Conservation (phyloP, 2,329 filamentous ascomycete genomes). For the Phyllachora maydis region DNA sequence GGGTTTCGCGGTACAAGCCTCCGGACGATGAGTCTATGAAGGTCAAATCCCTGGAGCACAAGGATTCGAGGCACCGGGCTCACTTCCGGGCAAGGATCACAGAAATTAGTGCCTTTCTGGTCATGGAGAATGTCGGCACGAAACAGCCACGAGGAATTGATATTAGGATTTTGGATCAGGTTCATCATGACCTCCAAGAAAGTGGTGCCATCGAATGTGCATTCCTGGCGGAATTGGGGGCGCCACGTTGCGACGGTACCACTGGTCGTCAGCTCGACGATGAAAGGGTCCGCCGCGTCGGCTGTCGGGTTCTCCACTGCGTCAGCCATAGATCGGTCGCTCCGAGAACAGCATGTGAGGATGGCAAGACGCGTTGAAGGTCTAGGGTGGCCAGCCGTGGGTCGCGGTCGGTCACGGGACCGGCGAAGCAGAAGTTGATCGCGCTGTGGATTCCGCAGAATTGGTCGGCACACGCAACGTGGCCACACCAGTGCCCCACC, state of each 20-base stretch:
- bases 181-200: slow-evolving; percentile 54
- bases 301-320: slow-evolving; percentile 11
- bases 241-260: slow-evolving; percentile 31
- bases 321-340: too few relatives aligned
- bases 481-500: too few relatives aligned
- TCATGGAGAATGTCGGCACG: slow-evolving; percentile 55
- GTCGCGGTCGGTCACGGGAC: too few relatives aligned
- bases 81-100: too few relatives aligned
- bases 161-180: slow-evolving; percentile 57
- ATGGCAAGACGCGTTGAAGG: too few relatives aligned
- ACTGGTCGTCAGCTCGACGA: slow-evolving; percentile 13
- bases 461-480: too few relatives aligned
- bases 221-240: slow-evolving; percentile 31
- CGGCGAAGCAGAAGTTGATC: too few relatives aligned
- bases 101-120: slow-evolving; percentile 14
- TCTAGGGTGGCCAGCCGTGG: too few relatives aligned
- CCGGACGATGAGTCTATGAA: slow-evolving; percentile 48
- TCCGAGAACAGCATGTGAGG: slow-evolving; percentile 30
- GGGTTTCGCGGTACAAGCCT: slow-evolving; percentile 68
- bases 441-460: too few relatives aligned
- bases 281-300: slow-evolving; percentile 11
- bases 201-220: slow-evolving; percentile 39
- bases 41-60: slow-evolving; percentile 22
- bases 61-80: too few relatives aligned
- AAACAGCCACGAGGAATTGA: slow-evolving; percentile 60